phyloP scores from a whole-genome alignment of 2,329 filamentous ascomycete genomes.

The Pseudogymnoascus sp. region DNA sequence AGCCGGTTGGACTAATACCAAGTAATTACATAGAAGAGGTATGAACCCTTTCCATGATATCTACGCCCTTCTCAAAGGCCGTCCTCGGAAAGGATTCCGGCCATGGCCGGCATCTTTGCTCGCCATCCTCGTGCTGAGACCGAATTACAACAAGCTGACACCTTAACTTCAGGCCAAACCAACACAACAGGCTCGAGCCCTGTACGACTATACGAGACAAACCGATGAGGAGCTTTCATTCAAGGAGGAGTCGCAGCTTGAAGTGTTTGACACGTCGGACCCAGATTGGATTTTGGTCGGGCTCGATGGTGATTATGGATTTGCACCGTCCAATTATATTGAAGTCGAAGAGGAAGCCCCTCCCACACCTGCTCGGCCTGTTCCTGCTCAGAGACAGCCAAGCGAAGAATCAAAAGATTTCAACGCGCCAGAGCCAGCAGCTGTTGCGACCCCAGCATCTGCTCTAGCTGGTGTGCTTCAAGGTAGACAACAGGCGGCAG shows the following conservation, averaged over 20 bases:
- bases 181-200: conserved; percentile 68
- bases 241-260: conserved; percentile 73
- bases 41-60: conserved; percentile 29
- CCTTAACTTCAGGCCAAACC: conserved; percentile 49
- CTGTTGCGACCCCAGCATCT: conserved; percentile 27
- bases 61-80: not conserved
- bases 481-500: conserved; percentile 22
- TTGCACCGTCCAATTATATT: conserved; percentile 94
- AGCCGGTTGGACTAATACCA: conserved; percentile 52
- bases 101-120: not conserved
- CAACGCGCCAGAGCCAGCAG: not conserved
- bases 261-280: conserved; percentile 84
- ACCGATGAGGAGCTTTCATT: conserved; percentile 98
- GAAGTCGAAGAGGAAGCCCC: conserved; percentile 46
- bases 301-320: conserved; percentile 77
- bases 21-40: conserved; percentile 96
- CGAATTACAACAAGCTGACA: conserved; percentile 12
- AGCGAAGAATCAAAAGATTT: conserved; percentile 5
- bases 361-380: conserved; percentile 20
- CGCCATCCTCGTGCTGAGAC: not conserved
- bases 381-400: conserved; percentile 6
- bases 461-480: conserved; percentile 52
- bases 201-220: conserved; percentile 96
- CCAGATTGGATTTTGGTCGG: conserved; percentile 96
- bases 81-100: not conserved